phyloP scores from a whole-genome alignment of 768 basidiomycete species.

The Nevesoporus exiguus region DNA sequence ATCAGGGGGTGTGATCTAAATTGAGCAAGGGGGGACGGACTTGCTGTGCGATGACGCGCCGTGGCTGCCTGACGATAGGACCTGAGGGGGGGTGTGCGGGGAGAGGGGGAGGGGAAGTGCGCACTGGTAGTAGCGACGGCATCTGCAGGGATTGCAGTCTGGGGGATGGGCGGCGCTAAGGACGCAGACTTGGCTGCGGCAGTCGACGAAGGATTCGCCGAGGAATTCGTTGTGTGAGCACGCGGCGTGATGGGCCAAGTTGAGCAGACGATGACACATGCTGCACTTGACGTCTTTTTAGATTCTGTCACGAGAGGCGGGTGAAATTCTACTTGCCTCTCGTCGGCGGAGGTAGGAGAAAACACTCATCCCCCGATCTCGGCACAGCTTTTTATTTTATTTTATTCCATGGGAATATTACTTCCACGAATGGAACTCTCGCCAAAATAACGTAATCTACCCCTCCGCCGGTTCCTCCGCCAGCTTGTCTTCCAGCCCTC shows the following conservation, averaged over 20 bases:
- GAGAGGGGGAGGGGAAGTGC: slow-evolving; percentile 10
- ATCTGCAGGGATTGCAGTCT: slow-evolving; percentile 44
- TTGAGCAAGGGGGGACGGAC: slow-evolving; percentile 33
- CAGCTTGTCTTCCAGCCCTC: slow-evolving; percentile 62
- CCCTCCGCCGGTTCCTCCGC: background rate
- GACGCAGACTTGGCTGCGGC: slow-evolving; percentile 41
- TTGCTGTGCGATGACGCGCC: slow-evolving; percentile 43
- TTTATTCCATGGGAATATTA: background rate
- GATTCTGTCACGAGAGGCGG: background rate
- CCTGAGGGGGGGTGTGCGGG: background rate
- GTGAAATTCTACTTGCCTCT: slow-evolving; percentile 20
- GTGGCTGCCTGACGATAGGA: slow-evolving; percentile 44
- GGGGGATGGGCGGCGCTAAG: slow-evolving; percentile 49
- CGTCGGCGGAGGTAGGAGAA: slow-evolving; percentile 58
- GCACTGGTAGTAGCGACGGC: slow-evolving; percentile 57
- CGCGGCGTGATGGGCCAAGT: slow-evolving; percentile 43
- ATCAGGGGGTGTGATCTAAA: slow-evolving; percentile 16
- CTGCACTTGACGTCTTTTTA: slow-evolving; percentile 1
- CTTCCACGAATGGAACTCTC: background rate
- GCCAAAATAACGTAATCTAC: background rate
- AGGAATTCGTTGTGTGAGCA: slow-evolving; percentile 57
- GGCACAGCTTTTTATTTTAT: slow-evolving; percentile 1
- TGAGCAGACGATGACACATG: slow-evolving; percentile 67
- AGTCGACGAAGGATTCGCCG: slow-evolving; percentile 50
- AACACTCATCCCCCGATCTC: background rate